Evolutionary conservation across 1,284 basidiomycete genomes (phyloP), one percentile per base, ranked within the genome.

Genomic region (Puccinia triticina): DNA sequence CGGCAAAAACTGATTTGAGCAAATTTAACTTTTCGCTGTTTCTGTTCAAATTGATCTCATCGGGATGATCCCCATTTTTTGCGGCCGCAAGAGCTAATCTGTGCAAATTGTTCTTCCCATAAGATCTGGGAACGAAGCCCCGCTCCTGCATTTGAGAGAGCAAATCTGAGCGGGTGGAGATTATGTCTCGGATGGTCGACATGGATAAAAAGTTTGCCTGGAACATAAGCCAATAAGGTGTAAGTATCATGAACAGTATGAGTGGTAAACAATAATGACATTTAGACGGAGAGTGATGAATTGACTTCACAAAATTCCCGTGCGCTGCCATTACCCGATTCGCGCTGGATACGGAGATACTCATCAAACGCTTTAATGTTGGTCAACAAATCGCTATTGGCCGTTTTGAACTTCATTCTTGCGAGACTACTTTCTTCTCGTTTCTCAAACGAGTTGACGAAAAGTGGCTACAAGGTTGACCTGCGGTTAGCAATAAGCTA

Each of bases 401-500:
- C 92, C 16, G 88, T 89, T 12, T 90, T 88, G 85, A 95, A 95
- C 14, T 89, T 89, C 69, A 90, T 89, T 83, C 92, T 90, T 3
- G 93, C 93, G 83, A 92, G 94, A 84, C 18, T 90, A 10, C 92
- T 92, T 85, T 94, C 93, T 48, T 96, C 93, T 10, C 94, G 89
- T 87, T 92, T 92, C 48, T 96, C 94, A 86, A 93, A 90, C 0
- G 94, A 93, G 77, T 89, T 93, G 4, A 91, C 86, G 87, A 97
- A 97, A 55, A 98, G 87, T 0, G 95, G 92, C 85, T 96, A 96
- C 91, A 89, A n/a, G 94, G 93, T 0, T 92, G 92, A 53, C 94
- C 90, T 0, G 93, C 94, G n/a, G 95, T 89, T 32, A 93, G 89
- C 73, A 91, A 55, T 66, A 16, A 79, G 43, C 46, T 79, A 23